A percentile compares a stretch with the other conserved stretches of the same genome.
Evolutionary conservation across 1,284 basidiomycete species (phyloP).

Genomic region (Pseudozyma sp.): DNA sequence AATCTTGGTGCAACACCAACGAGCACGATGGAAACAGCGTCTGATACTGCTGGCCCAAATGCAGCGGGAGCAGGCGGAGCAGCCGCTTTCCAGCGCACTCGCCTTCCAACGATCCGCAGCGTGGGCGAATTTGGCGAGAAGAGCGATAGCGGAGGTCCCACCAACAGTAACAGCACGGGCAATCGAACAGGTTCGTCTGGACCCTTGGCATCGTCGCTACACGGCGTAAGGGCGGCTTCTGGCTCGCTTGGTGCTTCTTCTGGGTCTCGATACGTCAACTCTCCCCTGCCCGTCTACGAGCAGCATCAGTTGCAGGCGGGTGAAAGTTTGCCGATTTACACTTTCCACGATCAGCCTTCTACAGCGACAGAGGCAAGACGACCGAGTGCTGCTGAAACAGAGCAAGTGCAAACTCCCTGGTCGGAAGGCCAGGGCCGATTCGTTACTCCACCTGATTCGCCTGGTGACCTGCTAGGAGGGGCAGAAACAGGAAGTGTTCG

Average conservation of each 20-base stretch:
- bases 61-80: conserved; percentile 1
- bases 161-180: conserved; percentile 7
- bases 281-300: conserved; percentile 35
- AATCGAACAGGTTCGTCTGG: neutral
- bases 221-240: conserved; percentile 1
- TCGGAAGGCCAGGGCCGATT: conserved; percentile 16
- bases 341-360: conserved; percentile 12
- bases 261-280: conserved; percentile 9
- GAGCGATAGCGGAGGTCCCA: conserved; percentile 15
- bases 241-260: conserved; percentile 20
- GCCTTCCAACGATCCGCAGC: conserved; percentile 53
- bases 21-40: neutral
- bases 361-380: neutral
- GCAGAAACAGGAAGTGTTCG: neutral
- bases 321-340: conserved; percentile 30
- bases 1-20: conserved; percentile 4
- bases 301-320: conserved; percentile 16
- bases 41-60: neutral
- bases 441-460: conserved; percentile 33
- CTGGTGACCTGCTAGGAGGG: conserved; percentile 17
- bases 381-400: conserved; percentile 1
- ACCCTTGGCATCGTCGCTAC: conserved; percentile 6
- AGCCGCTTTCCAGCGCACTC: conserved; percentile 9
- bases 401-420: conserved; percentile 11
- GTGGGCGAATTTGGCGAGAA: conserved; percentile 58